Conservation (phyloP, 148 eudicot species). For the Pharnaceum exiguum region DNA sequence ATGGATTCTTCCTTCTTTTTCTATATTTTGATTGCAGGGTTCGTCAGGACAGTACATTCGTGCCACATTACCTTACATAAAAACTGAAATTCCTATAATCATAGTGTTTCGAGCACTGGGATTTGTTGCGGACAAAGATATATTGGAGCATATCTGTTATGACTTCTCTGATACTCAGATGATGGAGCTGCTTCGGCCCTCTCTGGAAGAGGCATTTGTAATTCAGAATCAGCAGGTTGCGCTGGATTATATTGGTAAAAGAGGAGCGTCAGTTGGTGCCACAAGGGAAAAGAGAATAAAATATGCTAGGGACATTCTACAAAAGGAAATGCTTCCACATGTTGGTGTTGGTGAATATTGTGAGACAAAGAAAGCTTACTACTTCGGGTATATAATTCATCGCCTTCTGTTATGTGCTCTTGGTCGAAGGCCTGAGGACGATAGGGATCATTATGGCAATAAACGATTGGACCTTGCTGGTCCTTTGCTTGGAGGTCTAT, state of each 20-base stretch:
- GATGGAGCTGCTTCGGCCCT: constrained; percentile 98
- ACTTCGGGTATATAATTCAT: constrained; percentile 95
- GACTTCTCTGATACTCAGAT: constrained; percentile 89
- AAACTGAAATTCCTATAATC: constrained; percentile 89
- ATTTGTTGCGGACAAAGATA: constrained; percentile 96
- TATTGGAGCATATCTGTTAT: constrained; percentile 94
- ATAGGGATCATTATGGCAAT: constrained; percentile 97
- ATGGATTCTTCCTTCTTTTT: background rate
- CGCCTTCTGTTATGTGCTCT: constrained; percentile 89
- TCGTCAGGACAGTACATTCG: constrained; percentile 96
- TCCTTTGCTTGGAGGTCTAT: constrained; percentile 92
- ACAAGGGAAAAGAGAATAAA: constrained; percentile 89
- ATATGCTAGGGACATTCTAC: constrained; percentile 96
- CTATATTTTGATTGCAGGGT: constrained; percentile 47
- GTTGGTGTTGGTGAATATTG: constrained; percentile 95
- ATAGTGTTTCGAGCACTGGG: constrained; percentile 94
- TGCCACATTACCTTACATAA: constrained; percentile 91
- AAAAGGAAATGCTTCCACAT: constrained; percentile 98
- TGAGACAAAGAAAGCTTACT: constrained; percentile 97
- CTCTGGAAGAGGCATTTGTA: constrained; percentile 96
- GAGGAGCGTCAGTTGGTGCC: constrained; percentile 95
- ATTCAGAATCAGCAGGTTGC: constrained; percentile 99
- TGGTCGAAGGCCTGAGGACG: constrained; percentile 94
- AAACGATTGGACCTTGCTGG: constrained; percentile 99
- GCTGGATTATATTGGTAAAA: constrained; percentile 91